Base-by-base conservation (phyloP, 352 stramenopile species). In the Hyaloperonospora brassicae region DNA sequence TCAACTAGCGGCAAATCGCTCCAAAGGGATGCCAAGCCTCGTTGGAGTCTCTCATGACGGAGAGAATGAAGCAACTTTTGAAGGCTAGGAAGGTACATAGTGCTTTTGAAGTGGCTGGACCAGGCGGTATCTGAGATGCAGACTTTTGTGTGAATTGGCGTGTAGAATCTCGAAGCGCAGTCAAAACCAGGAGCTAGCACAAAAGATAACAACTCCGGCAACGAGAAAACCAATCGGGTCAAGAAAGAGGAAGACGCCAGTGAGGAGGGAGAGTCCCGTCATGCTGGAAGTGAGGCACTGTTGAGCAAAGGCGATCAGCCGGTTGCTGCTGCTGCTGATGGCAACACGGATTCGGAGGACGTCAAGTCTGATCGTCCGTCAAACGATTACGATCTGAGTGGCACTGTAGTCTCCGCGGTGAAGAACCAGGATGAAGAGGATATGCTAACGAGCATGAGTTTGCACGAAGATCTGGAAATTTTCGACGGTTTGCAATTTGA, bases 401-500 rank as follows among this genome's bases (percentile, higher is more conserved):
- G 25, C 25, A 25, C 25, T 12, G 38, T 14, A 22, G 22, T 38
- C 49, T 44, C 24, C 31, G 36, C 21, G 38, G 34, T 27, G 24
- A 64, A 57, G n/a, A 47, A 52, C 14, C 53, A 57, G 14, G 73
- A 84, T 51, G 76, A 88, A 17, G 73, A 87, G 6, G 78, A 86
- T 27, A 70, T 70, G 21, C 63, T 87, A 38, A 90, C 76, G 27
- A 89, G 62, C 50, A 69, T 89, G 59, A 89, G 80, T 55, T 56
- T 89, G 36, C 86, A 82, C 48, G 77, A 83, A 22, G 84, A 93
- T 50, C 56, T 93, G 17, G 79, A 84, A 53, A 84, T 93, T 30
- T 93, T 93, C 47, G 81, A 92, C 38, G 84, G 84, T 4, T 70
- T 93, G 45, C 89, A 93, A 59, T 93, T 93, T 64, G 84, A 91